phyloP scores from a whole-genome alignment of 306 rosid genomes.

The Cicer pinnatifidum region DNA sequence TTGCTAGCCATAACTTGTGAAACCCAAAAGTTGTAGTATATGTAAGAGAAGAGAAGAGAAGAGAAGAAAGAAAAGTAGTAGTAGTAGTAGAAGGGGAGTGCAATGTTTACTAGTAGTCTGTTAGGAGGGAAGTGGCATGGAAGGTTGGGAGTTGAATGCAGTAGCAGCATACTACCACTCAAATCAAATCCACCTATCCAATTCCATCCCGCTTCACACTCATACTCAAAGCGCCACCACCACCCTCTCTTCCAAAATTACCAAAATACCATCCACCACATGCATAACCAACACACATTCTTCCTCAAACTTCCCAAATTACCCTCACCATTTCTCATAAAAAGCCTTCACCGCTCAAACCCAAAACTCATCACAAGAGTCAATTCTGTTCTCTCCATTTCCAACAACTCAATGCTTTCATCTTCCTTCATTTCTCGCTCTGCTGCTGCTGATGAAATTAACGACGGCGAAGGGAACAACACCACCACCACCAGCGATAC shows the following conservation, averaged over 20 bases:
- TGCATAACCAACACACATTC: conserved; percentile 45
- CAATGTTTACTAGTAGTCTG: too few species aligned
- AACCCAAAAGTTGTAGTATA: too few species aligned
- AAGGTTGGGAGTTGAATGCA: not conserved
- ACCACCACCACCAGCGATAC: conserved; percentile 41
- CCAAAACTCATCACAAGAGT: conserved; percentile 21
- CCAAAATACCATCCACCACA: conserved; percentile 34
- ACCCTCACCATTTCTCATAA: conserved; percentile 38
- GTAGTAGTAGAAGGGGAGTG: too few species aligned
- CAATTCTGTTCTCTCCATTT: conserved; percentile 21
- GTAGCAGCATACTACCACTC: conserved; percentile 1
- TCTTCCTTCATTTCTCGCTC: conserved; percentile 50
- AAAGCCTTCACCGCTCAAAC: conserved; percentile 11
- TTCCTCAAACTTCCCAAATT: conserved; percentile 43
- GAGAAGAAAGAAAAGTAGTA: too few species aligned
- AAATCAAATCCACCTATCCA: conserved; percentile 44
- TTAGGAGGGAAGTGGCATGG: too few species aligned
- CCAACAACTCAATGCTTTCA: conserved; percentile 64
- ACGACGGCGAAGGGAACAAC: not conserved
- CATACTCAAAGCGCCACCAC: not conserved
- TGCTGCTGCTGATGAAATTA: conserved; percentile 1
- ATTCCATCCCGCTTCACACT: conserved; percentile 11
- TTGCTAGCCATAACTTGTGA: too few species aligned
- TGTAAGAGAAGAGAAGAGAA: too few species aligned
- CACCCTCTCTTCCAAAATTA: conserved; percentile 30